Percentiles rank a stretch among this genome's conserved stretches.
These are phyloP conservation scores for Prunus padus DNA, from an alignment of 306 rosid genomes.

Conservation along the genomic window DNA sequence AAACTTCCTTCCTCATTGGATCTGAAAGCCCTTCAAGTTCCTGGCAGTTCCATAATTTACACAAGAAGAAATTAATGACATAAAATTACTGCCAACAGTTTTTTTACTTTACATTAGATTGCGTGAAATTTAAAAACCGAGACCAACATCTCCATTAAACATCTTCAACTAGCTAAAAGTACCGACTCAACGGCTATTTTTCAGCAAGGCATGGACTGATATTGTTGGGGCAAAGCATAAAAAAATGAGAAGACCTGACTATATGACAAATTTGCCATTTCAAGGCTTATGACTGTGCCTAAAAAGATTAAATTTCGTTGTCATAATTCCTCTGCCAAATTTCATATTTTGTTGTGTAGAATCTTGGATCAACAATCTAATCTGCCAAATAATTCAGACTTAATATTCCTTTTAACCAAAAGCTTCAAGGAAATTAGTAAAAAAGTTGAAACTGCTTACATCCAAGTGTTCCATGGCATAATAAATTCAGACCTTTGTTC, in stretches of 20 bases:
- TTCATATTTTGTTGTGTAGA: slow-evolving; percentile 11
- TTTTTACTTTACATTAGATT: too few relatives aligned
- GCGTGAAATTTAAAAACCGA: too few relatives aligned
- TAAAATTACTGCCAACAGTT: not conserved
- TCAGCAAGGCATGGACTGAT: not conserved
- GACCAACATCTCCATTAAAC: not conserved
- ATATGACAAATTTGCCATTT: slow-evolving; percentile 12
- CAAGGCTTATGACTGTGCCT: slow-evolving; percentile 1
- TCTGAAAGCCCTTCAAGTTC: slow-evolving; percentile 88
- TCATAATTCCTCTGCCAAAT: not conserved
- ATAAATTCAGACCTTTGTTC: not conserved
- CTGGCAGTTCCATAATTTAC: slow-evolving; percentile 36
- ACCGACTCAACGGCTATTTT: not conserved
- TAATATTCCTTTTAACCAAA: not conserved
- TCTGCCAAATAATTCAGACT: not conserved
- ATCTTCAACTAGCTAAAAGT: not conserved
- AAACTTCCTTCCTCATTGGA: slow-evolving; percentile 96
- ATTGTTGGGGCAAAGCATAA: not conserved
- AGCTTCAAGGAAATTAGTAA: not conserved
- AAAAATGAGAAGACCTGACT: slow-evolving; percentile 19
- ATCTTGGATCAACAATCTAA: slow-evolving; percentile 5
- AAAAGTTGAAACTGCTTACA: not conserved
- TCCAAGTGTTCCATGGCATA: not conserved
- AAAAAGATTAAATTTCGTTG: not conserved
- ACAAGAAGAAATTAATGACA: not conserved